Evolutionary conservation across 2,329 filamentous ascomycete genomes (phyloP), one percentile per base, ranked within the genome.

Genomic region (Aspergillus sp.): DNA sequence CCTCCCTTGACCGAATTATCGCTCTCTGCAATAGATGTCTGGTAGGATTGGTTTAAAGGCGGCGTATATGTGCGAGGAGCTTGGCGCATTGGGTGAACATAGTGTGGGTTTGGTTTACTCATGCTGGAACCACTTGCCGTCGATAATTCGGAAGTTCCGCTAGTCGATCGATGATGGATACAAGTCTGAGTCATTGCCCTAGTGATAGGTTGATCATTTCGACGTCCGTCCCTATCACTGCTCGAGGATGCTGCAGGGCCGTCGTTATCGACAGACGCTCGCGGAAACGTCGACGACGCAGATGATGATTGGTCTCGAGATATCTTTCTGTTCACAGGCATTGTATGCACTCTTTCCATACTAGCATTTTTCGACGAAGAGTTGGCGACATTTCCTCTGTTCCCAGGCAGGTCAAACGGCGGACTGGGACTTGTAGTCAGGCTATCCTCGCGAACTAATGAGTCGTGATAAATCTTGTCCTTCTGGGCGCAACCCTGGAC

Each of bases 61-160:
- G 83, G 82, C 4, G 82, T 84, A 71, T 82, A 84, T 9, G 81
- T 78, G 52, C 81, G 77, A 11, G 82, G 83, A 3, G 79, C 80
- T 65, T 84, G 84, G 55, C 83, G 81, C 77, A 86, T 81, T 1
- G 83, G 79, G 65, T 85, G 81, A 54, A 84, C 75, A 66, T 84
- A 85, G 39, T 81, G 78, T 31, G 80, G 80, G 26, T 78, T 80
- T 2, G 82, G 80, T 32, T 80, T 78, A 59, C 77, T 78, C 61
- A 78, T 76, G 62, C 77, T 79, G 4, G 82, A 81, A 49, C 76
- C 70, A 18, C 73, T 73, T 1, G 65, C 76, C 5, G 75, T 80
- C 6, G 82, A 85, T 64, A 81, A 78, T 62, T 85, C 81, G 32
- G 84, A 85, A 6, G 79, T 80, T 62, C 80, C 82, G 63, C 84